These are phyloP conservation scores for Penicillium cosmopolitanum DNA, from an alignment of 495 filamentous ascomycete genomes.

Conservation along the genomic window DNA sequence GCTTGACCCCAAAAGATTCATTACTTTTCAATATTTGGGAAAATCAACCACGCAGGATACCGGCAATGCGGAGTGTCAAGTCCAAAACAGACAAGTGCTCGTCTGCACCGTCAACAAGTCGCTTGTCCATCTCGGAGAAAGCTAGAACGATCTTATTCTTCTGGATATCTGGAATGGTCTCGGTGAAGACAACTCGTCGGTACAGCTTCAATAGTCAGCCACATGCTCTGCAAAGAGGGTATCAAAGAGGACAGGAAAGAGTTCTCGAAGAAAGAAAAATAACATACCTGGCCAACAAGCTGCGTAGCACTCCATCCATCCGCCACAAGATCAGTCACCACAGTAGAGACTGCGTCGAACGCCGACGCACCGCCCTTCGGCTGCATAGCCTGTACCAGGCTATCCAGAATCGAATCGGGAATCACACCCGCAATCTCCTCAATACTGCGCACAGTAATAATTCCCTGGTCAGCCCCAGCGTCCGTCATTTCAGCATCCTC, in stretches of 20 bases:
- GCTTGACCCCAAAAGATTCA: constrained; percentile 2
- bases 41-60: constrained; percentile 60
- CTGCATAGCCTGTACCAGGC: constrained; percentile 75
- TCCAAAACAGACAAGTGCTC: constrained; percentile 92
- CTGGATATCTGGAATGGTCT: constrained; percentile 75
- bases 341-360: constrained; percentile 74
- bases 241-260: neutral
- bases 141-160: constrained; percentile 89
- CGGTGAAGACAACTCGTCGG: constrained; percentile 79
- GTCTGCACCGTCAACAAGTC: constrained; percentile 95
- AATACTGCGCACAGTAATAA: constrained; percentile 75
- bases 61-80: constrained; percentile 76
- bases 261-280: neutral
- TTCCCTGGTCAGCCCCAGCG: constrained; percentile 26
- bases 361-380: constrained; percentile 64
- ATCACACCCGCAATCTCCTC: constrained; percentile 98
- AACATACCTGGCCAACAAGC: constrained; percentile 71
- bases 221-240: neutral
- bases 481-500: constrained; percentile 55
- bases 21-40: constrained; percentile 1
- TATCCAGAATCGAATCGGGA: constrained; percentile 70
- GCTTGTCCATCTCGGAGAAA: constrained; percentile 93
- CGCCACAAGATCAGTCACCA: constrained; percentile 87
- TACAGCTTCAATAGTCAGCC: constrained; percentile 65
- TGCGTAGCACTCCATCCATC: constrained; percentile 99